Evolutionary conservation across 1,139 yeast species (phyloP).

Genomic region (Hansenula sp.): DNA sequence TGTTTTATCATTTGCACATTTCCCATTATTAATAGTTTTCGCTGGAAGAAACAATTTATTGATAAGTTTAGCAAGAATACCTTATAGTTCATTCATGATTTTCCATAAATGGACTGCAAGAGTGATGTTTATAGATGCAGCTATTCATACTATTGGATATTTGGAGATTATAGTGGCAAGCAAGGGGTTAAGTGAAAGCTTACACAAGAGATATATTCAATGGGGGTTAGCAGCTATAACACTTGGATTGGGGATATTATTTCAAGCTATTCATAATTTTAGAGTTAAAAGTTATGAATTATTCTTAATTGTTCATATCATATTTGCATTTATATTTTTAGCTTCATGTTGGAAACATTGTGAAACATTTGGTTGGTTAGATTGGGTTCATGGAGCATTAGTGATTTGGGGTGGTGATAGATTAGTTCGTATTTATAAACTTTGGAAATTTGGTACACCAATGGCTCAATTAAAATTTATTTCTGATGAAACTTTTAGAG

Average conservation of each 20-base stretch:
- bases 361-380: constrained; percentile 31
- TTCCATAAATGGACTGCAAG: constrained; percentile 70
- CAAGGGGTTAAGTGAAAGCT: neutral
- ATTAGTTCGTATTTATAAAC: constrained; percentile 23
- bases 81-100: constrained; percentile 52
- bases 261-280: constrained; percentile 41
- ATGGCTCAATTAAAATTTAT: constrained; percentile 40
- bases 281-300: constrained; percentile 56
- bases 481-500: constrained; percentile 41
- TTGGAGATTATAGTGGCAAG: constrained; percentile 33
- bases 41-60: constrained; percentile 67
- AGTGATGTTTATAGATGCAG: constrained; percentile 29
- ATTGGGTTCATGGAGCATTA: constrained; percentile 18
- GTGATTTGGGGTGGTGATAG: constrained; percentile 32
- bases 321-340: constrained; percentile 48
- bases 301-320: constrained; percentile 52
- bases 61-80: constrained; percentile 60
- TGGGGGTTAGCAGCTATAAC: constrained; percentile 51
- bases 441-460: constrained; percentile 29
- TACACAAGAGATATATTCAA: constrained; percentile 20
- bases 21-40: constrained; percentile 51
- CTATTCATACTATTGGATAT: constrained; percentile 36
- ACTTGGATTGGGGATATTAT: constrained; percentile 34
- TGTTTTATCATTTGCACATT: constrained; percentile 38
- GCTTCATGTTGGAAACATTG: constrained; percentile 58